Evolutionary conservation across 2,329 filamentous ascomycete species (phyloP).

Genomic region (Phyllachora maydis): DNA sequence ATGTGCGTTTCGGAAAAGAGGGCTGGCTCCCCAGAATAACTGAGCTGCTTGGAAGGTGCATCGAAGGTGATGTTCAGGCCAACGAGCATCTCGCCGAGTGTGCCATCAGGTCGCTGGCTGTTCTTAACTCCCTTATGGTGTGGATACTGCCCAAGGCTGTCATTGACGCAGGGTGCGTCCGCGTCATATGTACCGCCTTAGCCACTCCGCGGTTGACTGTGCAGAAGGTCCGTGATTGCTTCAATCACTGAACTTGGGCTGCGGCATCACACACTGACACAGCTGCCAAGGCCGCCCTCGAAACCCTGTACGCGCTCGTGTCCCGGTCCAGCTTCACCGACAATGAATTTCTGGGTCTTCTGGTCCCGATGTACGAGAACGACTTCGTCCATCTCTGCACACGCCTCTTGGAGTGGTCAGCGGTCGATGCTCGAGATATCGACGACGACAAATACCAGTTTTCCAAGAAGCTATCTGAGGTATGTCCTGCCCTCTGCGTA

Average conservation of each 20-base stretch:
- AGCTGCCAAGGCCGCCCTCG: conserved; percentile 66
- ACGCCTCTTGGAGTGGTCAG: conserved; percentile 60
- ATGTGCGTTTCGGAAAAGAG: conserved; percentile 57
- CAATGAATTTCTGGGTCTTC: conserved; percentile 57
- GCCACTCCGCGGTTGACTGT: conserved; percentile 49
- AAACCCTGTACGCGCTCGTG: conserved; percentile 70
- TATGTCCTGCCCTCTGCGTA: no score
- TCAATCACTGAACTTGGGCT: no score
- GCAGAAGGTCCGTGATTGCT: conserved; percentile 34
- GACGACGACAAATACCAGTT: conserved; percentile 85
- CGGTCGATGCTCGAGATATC: conserved; percentile 60
- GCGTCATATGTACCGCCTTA: conserved; percentile 50
- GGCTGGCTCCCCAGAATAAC: conserved; percentile 75
- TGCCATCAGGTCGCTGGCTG: conserved; percentile 55
- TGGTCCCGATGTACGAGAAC: conserved; percentile 60
- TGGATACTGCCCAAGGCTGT: conserved; percentile 82
- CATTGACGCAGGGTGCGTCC: conserved; percentile 46
- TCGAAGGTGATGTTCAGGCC: conserved; percentile 41
- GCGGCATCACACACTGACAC: no score
- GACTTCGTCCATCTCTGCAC: conserved; percentile 51
- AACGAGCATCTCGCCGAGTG: conserved; percentile 49
- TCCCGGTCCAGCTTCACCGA: conserved; percentile 53
- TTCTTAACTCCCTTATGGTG: conserved; percentile 58
- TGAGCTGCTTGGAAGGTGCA: conserved; percentile 51
- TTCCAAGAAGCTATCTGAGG: conserved; percentile 86